Base-by-base conservation (phyloP, 2,329 filamentous ascomycete species). In the Trichoderma sp. region DNA sequence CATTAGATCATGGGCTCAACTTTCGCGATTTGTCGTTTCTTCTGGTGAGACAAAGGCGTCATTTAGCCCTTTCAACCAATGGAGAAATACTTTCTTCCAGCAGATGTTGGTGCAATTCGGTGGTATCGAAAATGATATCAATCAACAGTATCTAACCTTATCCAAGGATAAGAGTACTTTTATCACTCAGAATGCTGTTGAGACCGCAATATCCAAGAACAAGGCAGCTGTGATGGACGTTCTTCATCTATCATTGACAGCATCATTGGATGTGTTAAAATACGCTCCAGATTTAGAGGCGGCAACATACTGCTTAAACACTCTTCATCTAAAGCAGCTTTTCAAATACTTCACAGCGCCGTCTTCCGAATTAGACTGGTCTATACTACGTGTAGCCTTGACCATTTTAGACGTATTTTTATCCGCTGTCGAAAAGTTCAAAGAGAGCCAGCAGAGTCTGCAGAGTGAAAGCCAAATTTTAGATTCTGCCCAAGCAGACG, bases 1-100 rank as follows among this genome's bases (percentile, higher is more conserved):
- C 73, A 77, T 92, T 18, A 84, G 87, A 62, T 86, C 90, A 8
- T 92, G 90, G 90, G 85, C 81, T 68, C 89, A 91, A 74, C 81
- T 92, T 32, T 85, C 89, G 2, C 84, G 86, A 21, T 92, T 90
- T 75, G 78, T 91, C 28, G 82, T 90, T 6, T 83, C 85, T 0
- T 83, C 80, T 0, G 83, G 83, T 9, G 81, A 83, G 56, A 79
- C 82, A 2, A 86, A 86, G 18, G 82, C 81, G 34, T 83, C 85
- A 0, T 88, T 91, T 70, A 83, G 82, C 28, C 79, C 83, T 2
- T 81, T 84, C 62, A 74, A 76, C 8, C 75, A 75, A 30, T 85
- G 90, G 90, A 86, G 89, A 73, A 86, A 85, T 74, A 83, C 81
- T 24, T 84, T 91, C 36, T 89, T 90, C 74, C 84, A 85, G 69